Conservation (phyloP, 129 eudicot genomes). For the Flaveria linearis region DNA sequence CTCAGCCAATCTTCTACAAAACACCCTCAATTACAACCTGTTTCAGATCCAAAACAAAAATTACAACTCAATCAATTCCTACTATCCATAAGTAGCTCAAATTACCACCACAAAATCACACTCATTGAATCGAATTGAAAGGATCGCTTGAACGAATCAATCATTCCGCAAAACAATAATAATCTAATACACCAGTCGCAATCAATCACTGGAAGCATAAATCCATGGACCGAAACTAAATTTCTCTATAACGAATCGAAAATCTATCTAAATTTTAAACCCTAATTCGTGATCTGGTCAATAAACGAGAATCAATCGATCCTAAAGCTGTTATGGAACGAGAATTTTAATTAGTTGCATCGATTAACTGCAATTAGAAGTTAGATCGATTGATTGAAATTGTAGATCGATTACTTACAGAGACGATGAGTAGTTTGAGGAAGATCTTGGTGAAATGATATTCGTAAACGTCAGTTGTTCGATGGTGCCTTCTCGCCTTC, state of each 20-base stretch:
- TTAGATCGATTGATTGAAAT: constrained; percentile 7
- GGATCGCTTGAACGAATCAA: background rate
- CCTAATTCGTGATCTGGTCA: constrained; percentile 26
- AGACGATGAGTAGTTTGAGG: constrained; percentile 27
- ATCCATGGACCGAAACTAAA: background rate
- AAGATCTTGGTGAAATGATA: constrained; percentile 24
- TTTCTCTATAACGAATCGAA: background rate
- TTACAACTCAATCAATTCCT: constrained; percentile 6
- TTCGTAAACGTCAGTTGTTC: constrained; percentile 25
- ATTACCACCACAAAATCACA: background rate
- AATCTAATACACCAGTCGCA: background rate
- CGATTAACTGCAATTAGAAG: background rate
- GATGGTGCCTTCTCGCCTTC: constrained; percentile 17
- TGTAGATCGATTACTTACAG: constrained; percentile 39
- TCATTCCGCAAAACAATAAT: background rate
- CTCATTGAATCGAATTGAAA: background rate
- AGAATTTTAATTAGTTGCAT: constrained; percentile 2
- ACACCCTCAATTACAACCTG: constrained; percentile 23
- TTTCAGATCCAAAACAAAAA: constrained; percentile 21
- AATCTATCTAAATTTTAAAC: background rate
- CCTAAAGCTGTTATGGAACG: background rate
- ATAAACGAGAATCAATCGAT: constrained; percentile 19
- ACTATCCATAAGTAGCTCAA: background rate
- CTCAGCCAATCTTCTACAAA: constrained; percentile 36
- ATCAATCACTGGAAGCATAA: constrained; percentile 10